These are phyloP conservation scores for Pleoardoris graminearum DNA, from an alignment of 2,329 filamentous ascomycete genomes.

Conservation along the genomic window DNA sequence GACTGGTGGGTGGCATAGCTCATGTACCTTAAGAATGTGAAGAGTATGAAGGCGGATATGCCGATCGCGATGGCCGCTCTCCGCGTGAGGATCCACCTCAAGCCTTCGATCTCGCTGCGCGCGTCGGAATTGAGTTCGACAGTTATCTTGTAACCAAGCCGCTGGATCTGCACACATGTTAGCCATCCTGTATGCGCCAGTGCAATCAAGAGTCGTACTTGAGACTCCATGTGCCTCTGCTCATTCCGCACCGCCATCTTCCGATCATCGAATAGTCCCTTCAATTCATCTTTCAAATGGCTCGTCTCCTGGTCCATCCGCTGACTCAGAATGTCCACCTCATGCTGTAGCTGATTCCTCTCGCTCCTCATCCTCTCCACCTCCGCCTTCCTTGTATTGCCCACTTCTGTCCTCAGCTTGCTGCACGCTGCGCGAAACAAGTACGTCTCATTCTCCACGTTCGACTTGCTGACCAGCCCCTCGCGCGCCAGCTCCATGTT, in stretches of 20 bases:
- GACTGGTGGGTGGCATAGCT: conserved; percentile 46
- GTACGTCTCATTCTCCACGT: conserved; percentile 94
- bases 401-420: conserved; percentile 85
- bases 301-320: conserved; percentile 80
- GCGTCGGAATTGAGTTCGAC: conserved; percentile 86
- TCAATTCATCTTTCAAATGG: conserved; percentile 85
- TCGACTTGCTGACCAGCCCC: conserved; percentile 83
- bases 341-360: conserved; percentile 84
- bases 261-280: conserved; percentile 93
- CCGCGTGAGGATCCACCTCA: conserved; percentile 80
- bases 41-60: conserved; percentile 50
- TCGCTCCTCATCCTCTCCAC: conserved; percentile 83
- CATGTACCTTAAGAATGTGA: conserved; percentile 47
- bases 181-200: conserved; percentile 4
- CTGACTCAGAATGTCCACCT: conserved; percentile 90
- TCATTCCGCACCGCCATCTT: conserved; percentile 91
- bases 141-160: conserved; percentile 95
- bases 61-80: conserved; percentile 65
- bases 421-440: conserved; percentile 92
- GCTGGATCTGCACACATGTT: conserved; percentile 67
- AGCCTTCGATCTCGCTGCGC: conserved; percentile 86
- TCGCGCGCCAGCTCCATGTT: conserved; percentile 82
- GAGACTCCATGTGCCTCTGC: conserved; percentile 80
- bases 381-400: conserved; percentile 72
- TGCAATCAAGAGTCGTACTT: conserved; percentile 51